Evolutionary conservation across 2,329 filamentous ascomycete genomes (phyloP).

Genomic region (Alternaria alternata): DNA sequence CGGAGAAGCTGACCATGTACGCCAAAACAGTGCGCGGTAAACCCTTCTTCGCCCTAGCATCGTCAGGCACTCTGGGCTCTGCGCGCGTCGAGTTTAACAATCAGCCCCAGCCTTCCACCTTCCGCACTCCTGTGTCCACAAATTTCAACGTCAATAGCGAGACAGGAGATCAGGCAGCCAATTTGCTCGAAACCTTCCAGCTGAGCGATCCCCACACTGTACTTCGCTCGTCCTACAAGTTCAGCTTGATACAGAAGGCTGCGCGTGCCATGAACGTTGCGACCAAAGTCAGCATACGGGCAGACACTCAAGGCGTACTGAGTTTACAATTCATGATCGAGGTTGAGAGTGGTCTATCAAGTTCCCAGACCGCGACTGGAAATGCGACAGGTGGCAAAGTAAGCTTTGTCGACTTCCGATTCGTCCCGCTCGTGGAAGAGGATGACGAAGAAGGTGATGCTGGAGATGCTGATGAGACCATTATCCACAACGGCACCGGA

Average conservation of each 20-base stretch:
- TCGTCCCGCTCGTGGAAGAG: conserved; percentile 73
- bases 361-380: conserved; percentile 29
- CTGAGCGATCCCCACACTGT: conserved; percentile 54
- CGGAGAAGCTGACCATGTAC: conserved; percentile 72
- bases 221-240: conserved; percentile 76
- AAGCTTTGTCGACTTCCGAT: conserved; percentile 83
- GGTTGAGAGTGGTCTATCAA: conserved; percentile 61
- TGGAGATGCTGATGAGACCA: conserved; percentile 26
- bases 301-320: conserved; percentile 87
- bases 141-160: conserved; percentile 19
- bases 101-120: conserved; percentile 35
- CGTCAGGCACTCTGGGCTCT: conserved; percentile 66
- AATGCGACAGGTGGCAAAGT: conserved; percentile 56
- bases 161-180: conserved; percentile 16
- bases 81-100: conserved; percentile 68
- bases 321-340: conserved; percentile 98
- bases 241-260: conserved; percentile 83
- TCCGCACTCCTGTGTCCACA: conserved; percentile 22
- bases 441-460: conserved; percentile 39
- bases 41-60: conserved; percentile 79
- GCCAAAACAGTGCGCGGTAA: conserved; percentile 37
- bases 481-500: conserved; percentile 22
- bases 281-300: conserved; percentile 88
- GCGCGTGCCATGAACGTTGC: conserved; percentile 91
- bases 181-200: conserved; percentile 76